These are phyloP conservation scores for Suhomyces prunicola DNA, from an alignment of 805 yeast genomes.

Conservation along the genomic window DNA sequence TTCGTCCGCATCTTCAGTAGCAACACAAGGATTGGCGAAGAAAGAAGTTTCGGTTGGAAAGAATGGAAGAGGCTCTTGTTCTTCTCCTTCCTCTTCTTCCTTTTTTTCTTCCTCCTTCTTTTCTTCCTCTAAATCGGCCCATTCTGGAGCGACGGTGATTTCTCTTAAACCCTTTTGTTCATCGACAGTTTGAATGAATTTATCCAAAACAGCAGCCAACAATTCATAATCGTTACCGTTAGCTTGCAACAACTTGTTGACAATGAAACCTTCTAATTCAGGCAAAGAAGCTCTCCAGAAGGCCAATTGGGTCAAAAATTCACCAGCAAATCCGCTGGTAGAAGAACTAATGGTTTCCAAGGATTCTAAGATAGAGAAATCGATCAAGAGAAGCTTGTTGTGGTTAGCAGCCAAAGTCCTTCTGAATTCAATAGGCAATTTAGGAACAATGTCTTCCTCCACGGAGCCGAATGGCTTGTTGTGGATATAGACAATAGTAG, in stretches of 20 bases:
- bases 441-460: conserved; percentile 49
- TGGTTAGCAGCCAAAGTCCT: conserved; percentile 50
- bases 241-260: conserved; percentile 74
- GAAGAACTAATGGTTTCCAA: conserved; percentile 48
- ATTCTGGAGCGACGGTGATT: conserved; percentile 28
- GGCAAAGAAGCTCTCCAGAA: conserved; percentile 76
- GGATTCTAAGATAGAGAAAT: conserved; percentile 60
- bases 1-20: conserved; percentile 35
- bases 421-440: conserved; percentile 53
- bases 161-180: conserved; percentile 42
- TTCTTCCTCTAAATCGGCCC: conserved; percentile 36
- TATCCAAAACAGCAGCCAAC: conserved; percentile 67
- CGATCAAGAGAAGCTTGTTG: conserved; percentile 55
- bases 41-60: conserved; percentile 66
- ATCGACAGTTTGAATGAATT: conserved; percentile 57
- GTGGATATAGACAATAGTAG: conserved; percentile 49
- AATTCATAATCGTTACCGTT: conserved; percentile 81
- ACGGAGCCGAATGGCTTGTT: conserved; percentile 34
- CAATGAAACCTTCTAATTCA: conserved; percentile 59
- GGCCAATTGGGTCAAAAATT: conserved; percentile 73
- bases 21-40: conserved; percentile 54
- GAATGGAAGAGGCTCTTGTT: conserved; percentile 37
- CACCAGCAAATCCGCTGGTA: conserved; percentile 70
- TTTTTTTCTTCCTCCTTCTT: conserved; percentile 17
- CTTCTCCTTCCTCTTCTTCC: conserved; percentile 22